Percentiles rank a stretch among this genome's conserved stretches.
Conservation (phyloP, 768 basidiomycete species). For the Atractiella rhizophila region DNA sequence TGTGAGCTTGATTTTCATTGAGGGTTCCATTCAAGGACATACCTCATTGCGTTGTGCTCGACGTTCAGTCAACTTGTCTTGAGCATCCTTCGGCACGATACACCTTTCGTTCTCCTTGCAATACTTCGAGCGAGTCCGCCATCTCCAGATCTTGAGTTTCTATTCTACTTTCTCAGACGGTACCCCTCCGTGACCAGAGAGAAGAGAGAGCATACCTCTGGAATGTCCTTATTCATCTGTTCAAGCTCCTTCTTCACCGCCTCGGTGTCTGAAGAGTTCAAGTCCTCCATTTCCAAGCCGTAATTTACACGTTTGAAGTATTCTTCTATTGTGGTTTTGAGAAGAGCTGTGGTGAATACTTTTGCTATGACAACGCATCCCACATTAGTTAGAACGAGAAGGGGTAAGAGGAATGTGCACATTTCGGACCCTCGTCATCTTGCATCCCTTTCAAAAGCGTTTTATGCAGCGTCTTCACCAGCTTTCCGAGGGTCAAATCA, state of each 20-base stretch:
- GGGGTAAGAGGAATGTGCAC: neutral
- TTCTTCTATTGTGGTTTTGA: slow-evolving; percentile 41
- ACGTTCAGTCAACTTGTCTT: too few relatives aligned
- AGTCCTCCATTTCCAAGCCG: slow-evolving; percentile 31
- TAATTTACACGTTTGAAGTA: slow-evolving; percentile 52
- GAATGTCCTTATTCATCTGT: slow-evolving; percentile 14
- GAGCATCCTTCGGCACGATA: too few relatives aligned
- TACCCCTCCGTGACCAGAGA: too few relatives aligned
- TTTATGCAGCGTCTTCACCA: slow-evolving; percentile 45
- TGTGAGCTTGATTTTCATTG: too few relatives aligned
- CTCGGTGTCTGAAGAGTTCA: neutral
- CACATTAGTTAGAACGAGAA: neutral
- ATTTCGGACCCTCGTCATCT: neutral
- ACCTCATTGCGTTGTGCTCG: too few relatives aligned
- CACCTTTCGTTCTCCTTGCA: too few relatives aligned
- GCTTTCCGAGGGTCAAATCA: slow-evolving; percentile 39
- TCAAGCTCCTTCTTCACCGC: slow-evolving; percentile 1
- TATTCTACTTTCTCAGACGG: too few relatives aligned
- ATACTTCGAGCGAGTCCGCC: too few relatives aligned
- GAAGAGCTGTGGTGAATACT: slow-evolving; percentile 26
- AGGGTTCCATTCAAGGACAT: too few relatives aligned
- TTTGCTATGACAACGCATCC: slow-evolving; percentile 10
- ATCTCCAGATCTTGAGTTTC: too few relatives aligned
- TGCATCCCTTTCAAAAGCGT: slow-evolving; percentile 25
- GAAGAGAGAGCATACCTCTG: slow-evolving; percentile 17